Base-by-base conservation (phyloP, 495 filamentous ascomycete genomes). In the Cladorrhinum samala region DNA sequence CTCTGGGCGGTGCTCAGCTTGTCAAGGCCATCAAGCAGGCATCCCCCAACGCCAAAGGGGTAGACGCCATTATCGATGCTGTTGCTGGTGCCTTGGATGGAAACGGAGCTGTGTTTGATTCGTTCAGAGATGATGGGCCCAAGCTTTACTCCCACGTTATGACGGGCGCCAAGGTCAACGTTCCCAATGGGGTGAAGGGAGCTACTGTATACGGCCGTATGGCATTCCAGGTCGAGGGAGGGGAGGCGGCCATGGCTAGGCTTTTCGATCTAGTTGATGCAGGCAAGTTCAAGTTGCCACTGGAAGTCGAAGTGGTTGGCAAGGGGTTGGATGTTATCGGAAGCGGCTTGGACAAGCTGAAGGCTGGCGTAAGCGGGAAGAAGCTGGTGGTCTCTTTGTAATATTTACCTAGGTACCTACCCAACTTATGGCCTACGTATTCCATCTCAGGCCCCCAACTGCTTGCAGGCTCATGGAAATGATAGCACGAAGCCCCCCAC, bases 41-140 rank as follows among this genome's bases (percentile, higher is more conserved):
- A 9, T 59, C 65, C 0, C 61, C 68, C 0, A 52, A 46, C 2
- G 64, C 53, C 23, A 36, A 47, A 2, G 74, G 74, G 0, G 72
- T 74, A 2, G 73, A 76, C 40, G 68, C 65, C 0, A 71, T 77
- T 24, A 20, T 76, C 11, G 74, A 77, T 44, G 54, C 62, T 9
- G 62, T 67, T 1, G 55, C 48, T 2, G 57, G 41, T 25, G 62
- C 52, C n/a, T 9, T 17, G 6, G 58, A 54, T 3, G 64, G 58
- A 6, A 36, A 52, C 19, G 37, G 30, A 2, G 37, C 20, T 5
- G 9, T 63, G 6, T 67, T 53, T 16, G 57, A 42, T 3, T 51
- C 46, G 20, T 47, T 69, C 37, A 57, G 47, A 5, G 16, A 54
- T 19, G 57, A 53, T 16, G 70, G 73, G 6, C 64, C 69, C 9